Evolutionary conservation across 2,329 filamentous ascomycete species (phyloP).

Genomic region (Alternaria arborescens): DNA sequence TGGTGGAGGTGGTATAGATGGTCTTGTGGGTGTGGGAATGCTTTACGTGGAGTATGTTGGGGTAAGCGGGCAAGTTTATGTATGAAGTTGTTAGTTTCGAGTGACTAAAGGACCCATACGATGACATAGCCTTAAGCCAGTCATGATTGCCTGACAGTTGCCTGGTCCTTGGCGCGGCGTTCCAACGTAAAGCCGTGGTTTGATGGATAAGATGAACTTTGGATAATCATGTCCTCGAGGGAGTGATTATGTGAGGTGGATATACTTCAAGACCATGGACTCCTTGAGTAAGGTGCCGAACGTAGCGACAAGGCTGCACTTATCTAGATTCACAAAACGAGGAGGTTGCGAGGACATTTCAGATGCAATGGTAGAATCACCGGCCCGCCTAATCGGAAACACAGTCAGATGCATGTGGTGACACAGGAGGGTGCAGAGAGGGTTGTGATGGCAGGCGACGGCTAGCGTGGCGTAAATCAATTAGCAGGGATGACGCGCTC

Average conservation of each 20-base stretch:
- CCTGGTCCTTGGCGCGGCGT: neutral
- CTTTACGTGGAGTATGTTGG: neutral
- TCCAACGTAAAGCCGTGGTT: neutral
- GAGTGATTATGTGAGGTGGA: too few species aligned
- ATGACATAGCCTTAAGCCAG: constrained; percentile 5
- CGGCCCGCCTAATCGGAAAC: too few species aligned
- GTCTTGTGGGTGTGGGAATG: neutral
- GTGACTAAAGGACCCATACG: constrained; percentile 6
- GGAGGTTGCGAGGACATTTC: neutral
- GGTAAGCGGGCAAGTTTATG: neutral
- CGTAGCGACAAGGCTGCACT: neutral
- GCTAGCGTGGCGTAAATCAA: constrained; percentile 26
- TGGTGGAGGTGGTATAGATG: constrained; percentile 4
- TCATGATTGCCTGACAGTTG: neutral
- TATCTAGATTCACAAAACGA: too few species aligned
- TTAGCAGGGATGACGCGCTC: constrained; percentile 43
- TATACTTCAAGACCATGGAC: too few species aligned
- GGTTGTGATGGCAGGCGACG: constrained; percentile 3
- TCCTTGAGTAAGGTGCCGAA: too few species aligned
- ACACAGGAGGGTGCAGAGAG: neutral
- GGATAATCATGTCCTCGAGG: too few species aligned
- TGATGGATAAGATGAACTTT: neutral
- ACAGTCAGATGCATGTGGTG: neutral
- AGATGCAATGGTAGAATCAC: neutral
- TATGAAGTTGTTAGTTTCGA: neutral